Conservation (phyloP, 495 filamentous ascomycete species). For the Xanthoparmelia taractica region DNA sequence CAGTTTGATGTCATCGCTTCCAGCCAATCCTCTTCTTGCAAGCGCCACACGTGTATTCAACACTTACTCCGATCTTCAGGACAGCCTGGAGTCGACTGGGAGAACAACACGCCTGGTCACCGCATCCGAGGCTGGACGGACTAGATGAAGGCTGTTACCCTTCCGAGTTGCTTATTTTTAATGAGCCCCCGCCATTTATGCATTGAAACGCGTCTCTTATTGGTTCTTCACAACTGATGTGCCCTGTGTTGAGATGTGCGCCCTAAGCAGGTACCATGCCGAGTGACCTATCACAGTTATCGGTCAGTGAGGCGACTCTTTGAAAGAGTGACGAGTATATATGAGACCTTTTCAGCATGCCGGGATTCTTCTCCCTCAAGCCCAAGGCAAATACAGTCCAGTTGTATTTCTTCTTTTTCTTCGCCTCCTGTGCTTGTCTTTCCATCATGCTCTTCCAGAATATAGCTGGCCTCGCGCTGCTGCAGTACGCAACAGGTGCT, state of each 20-base stretch:
- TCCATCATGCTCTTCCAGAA: constrained; percentile 8
- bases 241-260: neutral
- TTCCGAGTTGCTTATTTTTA: neutral
- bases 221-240: neutral
- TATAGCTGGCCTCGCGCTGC: constrained; percentile 8
- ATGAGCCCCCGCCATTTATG: constrained; percentile 6
- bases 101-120: neutral
- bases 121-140: neutral
- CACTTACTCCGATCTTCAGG: neutral
- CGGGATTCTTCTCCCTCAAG: neutral
- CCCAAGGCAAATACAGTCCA: neutral
- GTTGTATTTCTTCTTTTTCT: constrained; percentile 6
- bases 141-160: neutral
- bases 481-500: constrained; percentile 5
- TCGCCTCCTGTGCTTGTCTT: constrained; percentile 1
- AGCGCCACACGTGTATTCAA: constrained; percentile 6
- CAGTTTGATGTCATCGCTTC: constrained; percentile 5
- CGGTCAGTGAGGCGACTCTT: constrained; percentile 1
- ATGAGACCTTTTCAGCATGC: constrained; percentile 10
- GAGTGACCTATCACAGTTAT: neutral
- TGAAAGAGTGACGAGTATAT: constrained; percentile 6
- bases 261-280: constrained; percentile 3
- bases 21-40: constrained; percentile 8
- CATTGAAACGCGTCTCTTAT: neutral
- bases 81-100: neutral